Evolutionary conservation across 768 basidiomycete species (phyloP), one percentile per base, ranked within the genome.

Genomic region (Boletus pseudopeckii): DNA sequence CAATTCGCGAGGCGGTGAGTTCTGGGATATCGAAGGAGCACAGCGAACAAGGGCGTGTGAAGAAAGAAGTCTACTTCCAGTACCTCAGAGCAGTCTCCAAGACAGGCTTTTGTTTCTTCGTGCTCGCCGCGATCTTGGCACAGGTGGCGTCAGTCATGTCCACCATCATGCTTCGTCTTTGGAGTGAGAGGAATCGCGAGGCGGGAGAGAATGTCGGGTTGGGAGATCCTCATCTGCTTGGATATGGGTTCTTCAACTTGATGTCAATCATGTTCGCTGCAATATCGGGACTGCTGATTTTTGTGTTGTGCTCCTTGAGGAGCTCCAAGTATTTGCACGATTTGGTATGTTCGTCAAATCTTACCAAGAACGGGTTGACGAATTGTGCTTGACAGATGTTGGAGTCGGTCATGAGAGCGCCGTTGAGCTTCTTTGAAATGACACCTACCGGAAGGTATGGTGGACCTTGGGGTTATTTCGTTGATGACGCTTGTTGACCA

Each of bases 401-500:
- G 61, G 64, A 80, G 44, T 81, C 92, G 3, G 78, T 98, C 33
- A 83, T 98, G 76, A 81, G 80, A 24, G 87, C 91, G 0, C 92
- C 92, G 0, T 69, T 95, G 60, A 84, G 82, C 60, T 98, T 92
- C 75, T 98, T 97, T 66, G 95, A 97, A 69, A 71, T 79, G 50
- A 97, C 93, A 0, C 95, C 93, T 2, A 85, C 82, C 15, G 92
- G 92, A 59, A 80, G 88, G 88, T 88, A 60, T 46, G 77, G 55
- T 34, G 10, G 17, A 18, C 13, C 18, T 48, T 24, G 9, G 2
- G 5, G 24, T 1, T 43, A 4, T 49, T 26, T 34, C 17, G 1
- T 28, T n/a, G 34, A 14, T 34, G 45, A 22, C 11, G 5, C 14
- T 2, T 15, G 26, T 38, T 58, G 15, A 52, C 33, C 9, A 7